Conservation (phyloP, 2,329 filamentous ascomycete genomes). For the Clonostachys sp. region DNA sequence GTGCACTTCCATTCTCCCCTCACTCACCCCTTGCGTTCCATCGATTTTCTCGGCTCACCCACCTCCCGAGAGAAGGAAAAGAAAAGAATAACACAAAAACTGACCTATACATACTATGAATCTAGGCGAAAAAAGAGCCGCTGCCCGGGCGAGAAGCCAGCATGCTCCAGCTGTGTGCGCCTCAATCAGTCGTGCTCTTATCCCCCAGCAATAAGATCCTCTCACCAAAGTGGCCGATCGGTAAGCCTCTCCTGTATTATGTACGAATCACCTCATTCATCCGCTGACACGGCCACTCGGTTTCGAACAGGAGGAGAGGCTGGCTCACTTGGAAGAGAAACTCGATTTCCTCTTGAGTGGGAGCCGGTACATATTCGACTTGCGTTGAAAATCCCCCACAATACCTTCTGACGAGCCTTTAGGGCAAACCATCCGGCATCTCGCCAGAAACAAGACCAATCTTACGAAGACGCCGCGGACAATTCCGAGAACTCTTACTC, state of each 20-base stretch:
- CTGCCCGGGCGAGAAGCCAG: constrained; percentile 45
- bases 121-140: constrained; percentile 36
- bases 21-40: not conserved
- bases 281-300: not conserved
- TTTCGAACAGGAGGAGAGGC: constrained; percentile 36
- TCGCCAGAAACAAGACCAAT: not conserved
- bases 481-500: constrained; percentile 2
- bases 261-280: not conserved
- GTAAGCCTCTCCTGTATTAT: constrained; percentile 20
- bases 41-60: not conserved
- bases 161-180: constrained; percentile 44
- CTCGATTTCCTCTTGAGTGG: constrained; percentile 43
- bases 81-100: too few species aligned
- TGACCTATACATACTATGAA: not conserved
- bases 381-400: constrained; percentile 3
- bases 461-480: not conserved
- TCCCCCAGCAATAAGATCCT: constrained; percentile 25
- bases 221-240: constrained; percentile 31
- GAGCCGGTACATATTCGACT: constrained; percentile 17
- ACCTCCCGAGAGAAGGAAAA: too few species aligned
- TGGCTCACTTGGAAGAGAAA: constrained; percentile 47
- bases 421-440: constrained; percentile 16
- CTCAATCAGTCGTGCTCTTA: constrained; percentile 43
- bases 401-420: constrained; percentile 17
- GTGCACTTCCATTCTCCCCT: not conserved